These are phyloP conservation scores for Ceratocystis colombiana DNA, from an alignment of 2,329 filamentous ascomycete species.

Conservation along the genomic window DNA sequence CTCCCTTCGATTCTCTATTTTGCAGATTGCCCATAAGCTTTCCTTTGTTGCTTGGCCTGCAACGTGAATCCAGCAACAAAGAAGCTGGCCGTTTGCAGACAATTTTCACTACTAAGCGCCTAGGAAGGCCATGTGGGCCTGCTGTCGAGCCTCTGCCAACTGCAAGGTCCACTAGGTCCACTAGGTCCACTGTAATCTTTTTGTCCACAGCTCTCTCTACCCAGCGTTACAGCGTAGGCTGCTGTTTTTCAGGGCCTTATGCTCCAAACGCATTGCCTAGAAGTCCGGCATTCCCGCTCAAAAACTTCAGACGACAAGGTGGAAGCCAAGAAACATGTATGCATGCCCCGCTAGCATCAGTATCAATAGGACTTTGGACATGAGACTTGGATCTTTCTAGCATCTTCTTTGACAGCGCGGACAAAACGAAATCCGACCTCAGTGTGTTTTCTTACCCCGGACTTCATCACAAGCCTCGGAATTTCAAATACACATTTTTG, in stretches of 20 bases:
- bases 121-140: neutral
- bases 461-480: conserved; percentile 1
- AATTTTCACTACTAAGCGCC: neutral
- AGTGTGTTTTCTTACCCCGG: neutral
- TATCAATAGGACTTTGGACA: neutral
- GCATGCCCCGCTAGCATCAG: too few species aligned
- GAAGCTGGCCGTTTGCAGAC: neutral
- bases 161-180: too few species aligned
- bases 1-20: neutral
- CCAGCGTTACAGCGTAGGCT: too few species aligned
- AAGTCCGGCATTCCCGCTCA: too few species aligned
- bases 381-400: neutral
- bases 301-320: conserved; percentile 2
- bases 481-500: neutral
- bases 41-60: neutral
- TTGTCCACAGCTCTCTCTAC: too few species aligned
- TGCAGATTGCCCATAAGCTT: neutral
- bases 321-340: too few species aligned
- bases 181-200: too few species aligned
- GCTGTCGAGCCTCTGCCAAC: too few species aligned
- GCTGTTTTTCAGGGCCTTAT: too few species aligned
- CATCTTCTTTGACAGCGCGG: neutral
- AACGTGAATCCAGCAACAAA: neutral
- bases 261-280: neutral
- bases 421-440: neutral